Conservation (phyloP, 768 basidiomycete genomes). For the Vishniacozyma victoriae region DNA sequence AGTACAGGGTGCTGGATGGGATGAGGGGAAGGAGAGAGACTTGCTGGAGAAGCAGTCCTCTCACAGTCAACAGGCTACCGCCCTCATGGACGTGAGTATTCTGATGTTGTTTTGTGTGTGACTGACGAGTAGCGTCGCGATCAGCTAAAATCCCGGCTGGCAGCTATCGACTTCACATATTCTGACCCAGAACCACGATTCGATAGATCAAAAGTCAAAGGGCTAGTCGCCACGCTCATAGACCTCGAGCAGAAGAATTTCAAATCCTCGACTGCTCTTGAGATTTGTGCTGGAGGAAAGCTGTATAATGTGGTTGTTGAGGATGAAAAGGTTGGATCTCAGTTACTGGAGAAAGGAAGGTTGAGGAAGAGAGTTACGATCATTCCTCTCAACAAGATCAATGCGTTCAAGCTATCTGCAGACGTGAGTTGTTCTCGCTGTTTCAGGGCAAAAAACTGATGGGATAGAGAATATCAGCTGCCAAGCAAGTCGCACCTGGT, state of each 20-base stretch:
- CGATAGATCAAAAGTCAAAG: slow-evolving; percentile 79
- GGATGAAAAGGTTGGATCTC: slow-evolving; percentile 79
- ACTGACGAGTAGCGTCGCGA: slow-evolving; percentile 39
- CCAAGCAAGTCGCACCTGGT: slow-evolving; percentile 64
- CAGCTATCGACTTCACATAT: slow-evolving; percentile 78
- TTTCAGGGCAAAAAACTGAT: slow-evolving; percentile 5
- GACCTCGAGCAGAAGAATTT: slow-evolving; percentile 64
- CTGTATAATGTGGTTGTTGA: slow-evolving; percentile 92
- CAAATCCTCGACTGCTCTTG: slow-evolving; percentile 79
- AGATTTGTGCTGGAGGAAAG: slow-evolving; percentile 82
- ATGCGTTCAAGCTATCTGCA: slow-evolving; percentile 54
- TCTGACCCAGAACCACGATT: slow-evolving; percentile 69
- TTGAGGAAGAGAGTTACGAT: slow-evolving; percentile 85
- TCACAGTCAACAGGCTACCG: slow-evolving; percentile 56
- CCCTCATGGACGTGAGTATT: slow-evolving; percentile 58
- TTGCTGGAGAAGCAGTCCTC: slow-evolving; percentile 53
- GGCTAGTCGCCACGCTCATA: slow-evolving; percentile 84
- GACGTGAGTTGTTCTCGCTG: slow-evolving; percentile 49
- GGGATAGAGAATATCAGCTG: slow-evolving; percentile 68
- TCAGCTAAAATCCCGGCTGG: slow-evolving; percentile 58
- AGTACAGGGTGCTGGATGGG: slow-evolving; percentile 67
- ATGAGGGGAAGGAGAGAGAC: slow-evolving; percentile 63
- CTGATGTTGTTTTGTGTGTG: background rate
- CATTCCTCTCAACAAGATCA: slow-evolving; percentile 90
- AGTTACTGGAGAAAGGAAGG: slow-evolving; percentile 67